A percentile compares a stretch with the other conserved stretches of the same genome.
phyloP scores from a whole-genome alignment of 768 basidiomycete genomes.

The Gymnopilus junonius region DNA sequence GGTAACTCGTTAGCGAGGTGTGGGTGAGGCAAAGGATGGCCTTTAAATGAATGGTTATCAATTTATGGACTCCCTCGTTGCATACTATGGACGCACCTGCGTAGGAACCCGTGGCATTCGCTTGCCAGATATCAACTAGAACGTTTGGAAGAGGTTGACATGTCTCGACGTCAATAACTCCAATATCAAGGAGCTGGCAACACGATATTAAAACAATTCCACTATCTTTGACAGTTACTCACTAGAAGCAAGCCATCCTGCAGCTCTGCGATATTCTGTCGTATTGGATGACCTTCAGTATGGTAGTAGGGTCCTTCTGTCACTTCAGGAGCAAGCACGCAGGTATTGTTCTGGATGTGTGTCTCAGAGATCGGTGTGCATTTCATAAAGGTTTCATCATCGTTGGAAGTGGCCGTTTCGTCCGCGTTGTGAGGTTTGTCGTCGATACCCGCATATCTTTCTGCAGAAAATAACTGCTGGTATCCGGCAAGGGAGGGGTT shows the following conservation, averaged over 20 bases:
- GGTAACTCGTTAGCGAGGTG: slow-evolving; percentile 48
- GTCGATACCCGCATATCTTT: slow-evolving; percentile 36
- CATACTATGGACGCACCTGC: slow-evolving; percentile 37
- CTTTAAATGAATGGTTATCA: slow-evolving; percentile 22
- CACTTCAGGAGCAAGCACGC: slow-evolving; percentile 55
- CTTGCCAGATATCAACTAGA: slow-evolving; percentile 64
- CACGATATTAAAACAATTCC: neutral
- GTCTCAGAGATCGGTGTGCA: slow-evolving; percentile 52
- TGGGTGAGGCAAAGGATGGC: slow-evolving; percentile 51
- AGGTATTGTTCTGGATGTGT: slow-evolving; percentile 57
- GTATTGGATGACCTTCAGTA: slow-evolving; percentile 48
- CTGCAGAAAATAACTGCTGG: slow-evolving; percentile 45
- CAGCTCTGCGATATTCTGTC: slow-evolving; percentile 59
- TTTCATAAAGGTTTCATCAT: slow-evolving; percentile 42
- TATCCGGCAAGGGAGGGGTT: slow-evolving; percentile 22
- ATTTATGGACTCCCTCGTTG: neutral
- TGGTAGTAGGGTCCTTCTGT: slow-evolving; percentile 64
- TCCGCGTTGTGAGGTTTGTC: slow-evolving; percentile 21
- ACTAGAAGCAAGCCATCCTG: slow-evolving; percentile 54
- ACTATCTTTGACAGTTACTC: slow-evolving; percentile 14
- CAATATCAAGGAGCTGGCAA: slow-evolving; percentile 52
- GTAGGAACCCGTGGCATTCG: slow-evolving; percentile 59
- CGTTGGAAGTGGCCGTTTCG: slow-evolving; percentile 17
- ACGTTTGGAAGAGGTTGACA: slow-evolving; percentile 58
- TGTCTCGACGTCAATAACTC: slow-evolving; percentile 61